Conservation (phyloP, 2,329 filamentous ascomycete species). For the Rhynchosporium secalis region DNA sequence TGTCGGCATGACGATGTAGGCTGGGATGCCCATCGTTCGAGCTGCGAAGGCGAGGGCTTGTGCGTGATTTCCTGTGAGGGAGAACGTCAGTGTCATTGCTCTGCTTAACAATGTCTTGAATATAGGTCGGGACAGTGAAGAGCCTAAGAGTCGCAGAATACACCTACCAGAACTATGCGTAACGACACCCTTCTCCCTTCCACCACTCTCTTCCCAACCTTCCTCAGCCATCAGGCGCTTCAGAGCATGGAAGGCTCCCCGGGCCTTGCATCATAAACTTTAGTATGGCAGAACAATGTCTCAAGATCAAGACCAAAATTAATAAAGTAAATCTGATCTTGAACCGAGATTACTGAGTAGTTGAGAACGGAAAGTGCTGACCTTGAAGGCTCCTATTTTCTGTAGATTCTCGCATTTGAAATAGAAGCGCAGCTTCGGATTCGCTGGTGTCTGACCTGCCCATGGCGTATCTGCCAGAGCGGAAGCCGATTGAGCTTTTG, state of each 20-base stretch:
- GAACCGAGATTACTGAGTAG: no score
- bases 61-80: slow-evolving; percentile 79
- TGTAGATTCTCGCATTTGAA: slow-evolving; percentile 98
- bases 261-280: slow-evolving; percentile 44
- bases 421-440: slow-evolving; percentile 71
- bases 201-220: slow-evolving; percentile 60
- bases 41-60: slow-evolving; percentile 90
- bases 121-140: not conserved
- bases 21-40: slow-evolving; percentile 68
- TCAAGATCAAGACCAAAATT: no score
- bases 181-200: slow-evolving; percentile 69
- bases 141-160: not conserved
- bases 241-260: slow-evolving; percentile 87
- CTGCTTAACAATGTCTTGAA: not conserved
- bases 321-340: no score
- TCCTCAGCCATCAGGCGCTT: slow-evolving; percentile 63
- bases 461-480: slow-evolving; percentile 58
- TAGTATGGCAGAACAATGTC: no score
- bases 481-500: slow-evolving; percentile 59
- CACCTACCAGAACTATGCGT: slow-evolving; percentile 82
- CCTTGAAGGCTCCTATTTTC: slow-evolving; percentile 86
- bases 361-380: no score
- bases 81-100: slow-evolving; percentile 1
- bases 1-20: slow-evolving; percentile 89
- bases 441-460: slow-evolving; percentile 57